These are phyloP conservation scores for Botrytis byssoidea DNA, from an alignment of 2,329 filamentous ascomycete species.

Conservation along the genomic window DNA sequence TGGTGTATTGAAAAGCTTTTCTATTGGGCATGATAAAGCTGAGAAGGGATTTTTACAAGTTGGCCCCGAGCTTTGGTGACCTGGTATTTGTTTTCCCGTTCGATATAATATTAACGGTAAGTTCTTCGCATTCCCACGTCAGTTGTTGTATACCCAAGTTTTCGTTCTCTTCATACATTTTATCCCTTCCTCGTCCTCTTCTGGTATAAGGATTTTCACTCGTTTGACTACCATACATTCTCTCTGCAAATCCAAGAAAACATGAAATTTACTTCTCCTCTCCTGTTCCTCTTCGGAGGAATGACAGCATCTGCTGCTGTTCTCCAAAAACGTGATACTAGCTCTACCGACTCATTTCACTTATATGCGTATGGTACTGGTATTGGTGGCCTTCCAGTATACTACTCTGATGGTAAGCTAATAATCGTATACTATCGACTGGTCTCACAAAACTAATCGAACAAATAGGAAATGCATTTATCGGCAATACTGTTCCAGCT, in stretches of 20 bases:
- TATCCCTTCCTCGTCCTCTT: background rate
- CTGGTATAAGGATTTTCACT: background rate
- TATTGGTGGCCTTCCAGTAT: slow-evolving; percentile 17
- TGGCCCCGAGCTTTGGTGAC: background rate
- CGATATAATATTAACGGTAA: slow-evolving; percentile 7
- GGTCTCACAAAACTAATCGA: background rate
- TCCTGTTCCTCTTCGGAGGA: slow-evolving; percentile 8
- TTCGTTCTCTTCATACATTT: background rate
- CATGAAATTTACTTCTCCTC: slow-evolving; percentile 14
- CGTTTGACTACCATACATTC: background rate
- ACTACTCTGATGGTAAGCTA: slow-evolving; percentile 14
- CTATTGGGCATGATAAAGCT: background rate
- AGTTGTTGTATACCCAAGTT: background rate
- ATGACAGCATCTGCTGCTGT: slow-evolving; percentile 13
- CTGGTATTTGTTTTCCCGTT: background rate
- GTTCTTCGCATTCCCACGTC: background rate
- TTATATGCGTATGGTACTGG: slow-evolving; percentile 18
- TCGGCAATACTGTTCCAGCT: background rate
- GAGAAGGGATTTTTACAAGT: background rate
- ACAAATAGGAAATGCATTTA: slow-evolving; percentile 5
- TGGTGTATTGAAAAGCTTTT: background rate
- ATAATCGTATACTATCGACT: background rate
- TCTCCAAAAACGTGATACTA: background rate
- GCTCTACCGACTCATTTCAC: background rate
- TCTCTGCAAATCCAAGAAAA: background rate